Evolutionary conservation across 352 stramenopile species (phyloP), one percentile per base, ranked within the genome.

Genomic region (Globisporangium solare): DNA sequence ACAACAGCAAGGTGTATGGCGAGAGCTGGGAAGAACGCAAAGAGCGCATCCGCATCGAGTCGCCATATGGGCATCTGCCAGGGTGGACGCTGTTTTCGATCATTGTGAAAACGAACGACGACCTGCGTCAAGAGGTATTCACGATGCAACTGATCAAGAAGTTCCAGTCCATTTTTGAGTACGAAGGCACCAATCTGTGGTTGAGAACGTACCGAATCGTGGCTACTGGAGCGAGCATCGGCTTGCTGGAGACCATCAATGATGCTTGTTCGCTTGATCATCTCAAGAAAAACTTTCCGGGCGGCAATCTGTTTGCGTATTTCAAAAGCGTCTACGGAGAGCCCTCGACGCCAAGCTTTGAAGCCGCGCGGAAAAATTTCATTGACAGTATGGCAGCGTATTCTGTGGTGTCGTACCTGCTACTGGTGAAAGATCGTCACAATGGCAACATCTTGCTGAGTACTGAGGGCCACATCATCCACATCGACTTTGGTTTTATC

Each of bases 401-500:
- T 73, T 98, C 92, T 11, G 83, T 99, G 37, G 90, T 99, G n/a
- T 96, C 80, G 41, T 99, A 99, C 62, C 72, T 99, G 21, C 70
- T 99, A 17, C 74, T 97, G 45, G 73, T 99, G 48, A 99, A 99
- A 68, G 97, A 99, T 72, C 87, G 96, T 1, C 97, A 99, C 86
- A 99, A 99, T 60, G 97, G 96, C 17, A 99, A 99, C 71, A 97
- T 99, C 27, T 88, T 99, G 77, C 90, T 99, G 51, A 95, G 97
- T 68, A 93, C 83, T 3, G 76, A 94, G 39, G 96, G 97, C 7
- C 94, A 97, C 62, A 76, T 99, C 39, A 96, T 99, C 61, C 95
- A 99, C 76, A 99, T 99, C 67, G 97, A 99, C 67, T 99, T 99
- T 75, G 97, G 97, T 11, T 99, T 99, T 71, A 96, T 98, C 41